A percentile compares a stretch with the other conserved stretches of the same genome.
phyloP scores from a whole-genome alignment of 441 rosid species.

The Viola pubescens region DNA sequence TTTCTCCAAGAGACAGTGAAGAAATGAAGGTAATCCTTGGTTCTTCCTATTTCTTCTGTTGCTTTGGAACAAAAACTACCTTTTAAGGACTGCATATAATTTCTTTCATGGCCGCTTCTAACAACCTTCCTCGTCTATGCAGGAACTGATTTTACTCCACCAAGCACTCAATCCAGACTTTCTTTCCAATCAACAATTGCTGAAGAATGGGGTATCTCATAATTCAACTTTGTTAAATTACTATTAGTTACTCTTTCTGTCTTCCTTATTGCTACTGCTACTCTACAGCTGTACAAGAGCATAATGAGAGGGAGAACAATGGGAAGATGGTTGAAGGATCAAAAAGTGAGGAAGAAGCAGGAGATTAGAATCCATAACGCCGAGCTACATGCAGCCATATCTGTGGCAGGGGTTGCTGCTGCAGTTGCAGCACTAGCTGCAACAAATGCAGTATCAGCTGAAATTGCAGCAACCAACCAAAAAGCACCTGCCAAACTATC shows the following conservation, averaged over 20 bases:
- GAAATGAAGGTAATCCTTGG: constrained; percentile 56
- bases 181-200: constrained; percentile 43
- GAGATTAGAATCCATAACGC: constrained; percentile 77
- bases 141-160: constrained; percentile 61
- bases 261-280: not conserved
- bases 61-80: not conserved
- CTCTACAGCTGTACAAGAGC: constrained; percentile 65
- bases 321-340: constrained; percentile 91
- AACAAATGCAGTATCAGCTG: constrained; percentile 39
- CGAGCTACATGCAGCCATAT: constrained; percentile 78
- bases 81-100: not conserved
- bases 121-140: constrained; percentile 7
- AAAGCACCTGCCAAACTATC: constrained; percentile 33
- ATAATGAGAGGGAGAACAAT: constrained; percentile 56
- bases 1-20: constrained; percentile 71
- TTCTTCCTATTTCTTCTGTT: not conserved
- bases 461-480: constrained; percentile 24
- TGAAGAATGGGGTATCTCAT: constrained; percentile 46
- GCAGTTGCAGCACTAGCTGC: constrained; percentile 75
- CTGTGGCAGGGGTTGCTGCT: constrained; percentile 91
- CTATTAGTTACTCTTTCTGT: not conserved
- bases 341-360: constrained; percentile 86
- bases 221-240: constrained; percentile 9
- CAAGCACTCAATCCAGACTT: constrained; percentile 59
- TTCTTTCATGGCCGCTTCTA: not conserved